A percentile compares a stretch with the other conserved stretches of the same genome.
phyloP scores from a whole-genome alignment of 345 rosid genomes.

The Gossypium anomalum region DNA sequence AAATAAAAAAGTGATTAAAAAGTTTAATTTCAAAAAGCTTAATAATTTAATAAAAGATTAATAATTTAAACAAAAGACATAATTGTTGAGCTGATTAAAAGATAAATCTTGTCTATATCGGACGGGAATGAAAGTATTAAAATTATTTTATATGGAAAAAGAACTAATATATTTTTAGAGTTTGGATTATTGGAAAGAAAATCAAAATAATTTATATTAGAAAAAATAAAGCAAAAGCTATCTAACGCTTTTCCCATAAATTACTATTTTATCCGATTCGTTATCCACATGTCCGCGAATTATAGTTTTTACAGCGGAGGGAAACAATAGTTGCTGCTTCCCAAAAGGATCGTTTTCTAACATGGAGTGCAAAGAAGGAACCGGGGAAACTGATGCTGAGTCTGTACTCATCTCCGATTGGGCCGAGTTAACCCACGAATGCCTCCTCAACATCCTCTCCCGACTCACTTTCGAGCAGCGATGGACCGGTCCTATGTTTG shows the following conservation, averaged over 20 bases:
- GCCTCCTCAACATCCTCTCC: slow-evolving; percentile 62
- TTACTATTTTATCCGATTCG: background rate
- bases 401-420: slow-evolving; percentile 41
- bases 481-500: slow-evolving; percentile 82
- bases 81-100: no score
- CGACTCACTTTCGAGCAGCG: slow-evolving; percentile 57
- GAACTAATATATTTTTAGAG: background rate
- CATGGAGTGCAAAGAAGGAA: slow-evolving; percentile 8
- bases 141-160: no score
- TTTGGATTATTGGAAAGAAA: background rate
- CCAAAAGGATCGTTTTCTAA: background rate
- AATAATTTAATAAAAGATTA: no score
- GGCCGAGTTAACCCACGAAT: slow-evolving; percentile 72
- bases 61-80: no score
- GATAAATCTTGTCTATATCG: no score
- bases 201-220: background rate
- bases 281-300: background rate
- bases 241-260: background rate
- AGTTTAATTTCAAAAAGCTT: no score
- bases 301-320: background rate
- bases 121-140: no score
- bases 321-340: background rate
- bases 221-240: background rate
- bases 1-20: no score
- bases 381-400: background rate